phyloP scores from a whole-genome alignment of 768 basidiomycete genomes.

The Plicaturopsis crispa region DNA sequence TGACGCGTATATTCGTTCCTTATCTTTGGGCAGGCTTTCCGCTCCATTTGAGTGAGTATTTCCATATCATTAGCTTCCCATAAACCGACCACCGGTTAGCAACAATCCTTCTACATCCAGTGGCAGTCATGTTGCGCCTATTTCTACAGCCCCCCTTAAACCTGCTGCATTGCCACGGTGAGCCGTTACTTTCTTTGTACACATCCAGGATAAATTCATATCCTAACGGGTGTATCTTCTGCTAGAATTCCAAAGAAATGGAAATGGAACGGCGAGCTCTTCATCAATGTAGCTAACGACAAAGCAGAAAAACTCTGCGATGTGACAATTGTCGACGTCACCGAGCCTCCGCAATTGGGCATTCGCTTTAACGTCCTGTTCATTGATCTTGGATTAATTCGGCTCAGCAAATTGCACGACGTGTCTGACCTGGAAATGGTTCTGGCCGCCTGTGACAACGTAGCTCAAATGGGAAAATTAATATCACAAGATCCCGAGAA shows the following conservation, averaged over 20 bases:
- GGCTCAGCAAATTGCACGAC: constrained; percentile 40
- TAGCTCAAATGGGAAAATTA: constrained; percentile 48
- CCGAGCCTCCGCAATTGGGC: constrained; percentile 29
- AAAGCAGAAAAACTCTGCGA: constrained; percentile 40
- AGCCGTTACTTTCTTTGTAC: no score
- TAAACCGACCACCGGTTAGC: no score
- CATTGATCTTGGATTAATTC: constrained; percentile 30
- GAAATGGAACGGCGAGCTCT: constrained; percentile 58
- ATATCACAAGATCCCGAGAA: constrained; percentile 30
- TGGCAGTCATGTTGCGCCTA: no score
- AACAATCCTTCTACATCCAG: no score
- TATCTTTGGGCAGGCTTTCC: no score
- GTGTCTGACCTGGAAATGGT: constrained; percentile 37
- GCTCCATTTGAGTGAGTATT: no score
- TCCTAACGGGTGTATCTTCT: no score
- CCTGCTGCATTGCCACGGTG: no score
- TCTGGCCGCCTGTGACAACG: constrained; percentile 38
- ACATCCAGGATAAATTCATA: no score
- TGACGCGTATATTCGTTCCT: no score
- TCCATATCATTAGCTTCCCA: no score
- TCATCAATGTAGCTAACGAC: constrained; percentile 27
- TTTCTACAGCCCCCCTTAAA: no score
- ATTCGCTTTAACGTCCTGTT: constrained; percentile 45
- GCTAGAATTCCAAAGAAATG: constrained; percentile 57
- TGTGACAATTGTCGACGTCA: constrained; percentile 37